phyloP scores from a whole-genome alignment of 495 filamentous ascomycete species.

The Schizothecium vesticola region DNA sequence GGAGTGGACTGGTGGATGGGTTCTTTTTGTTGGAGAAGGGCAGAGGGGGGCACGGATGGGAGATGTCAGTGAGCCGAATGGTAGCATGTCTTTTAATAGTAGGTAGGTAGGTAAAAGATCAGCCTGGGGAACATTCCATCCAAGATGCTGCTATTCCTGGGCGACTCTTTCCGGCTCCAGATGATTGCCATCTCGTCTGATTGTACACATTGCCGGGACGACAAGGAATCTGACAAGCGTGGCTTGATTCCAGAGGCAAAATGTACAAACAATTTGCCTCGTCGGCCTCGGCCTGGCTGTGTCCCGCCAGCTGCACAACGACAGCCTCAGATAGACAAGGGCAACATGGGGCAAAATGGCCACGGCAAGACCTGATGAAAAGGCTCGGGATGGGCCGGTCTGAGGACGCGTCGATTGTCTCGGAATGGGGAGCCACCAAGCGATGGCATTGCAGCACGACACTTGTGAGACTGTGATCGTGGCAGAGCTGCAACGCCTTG shows the following conservation, averaged over 20 bases:
- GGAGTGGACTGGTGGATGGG: too few relatives aligned
- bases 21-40: background rate
- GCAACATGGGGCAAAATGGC: background rate
- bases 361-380: background rate
- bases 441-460: background rate
- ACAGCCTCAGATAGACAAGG: background rate
- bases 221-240: background rate
- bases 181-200: background rate
- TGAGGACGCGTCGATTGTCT: background rate
- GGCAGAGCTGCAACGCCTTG: background rate
- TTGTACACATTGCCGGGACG: background rate
- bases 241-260: background rate
- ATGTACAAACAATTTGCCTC: background rate
- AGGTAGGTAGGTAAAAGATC: too few relatives aligned
- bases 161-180: background rate
- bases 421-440: background rate
- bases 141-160: background rate
- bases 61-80: background rate
- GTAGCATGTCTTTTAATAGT: too few relatives aligned
- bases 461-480: background rate
- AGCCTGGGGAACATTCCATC: too few relatives aligned
- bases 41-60: too few relatives aligned
- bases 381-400: background rate
- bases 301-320: background rate
- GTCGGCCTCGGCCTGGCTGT: background rate